These are phyloP conservation scores for Ceratocystis harringtonii DNA, from an alignment of 2,329 filamentous ascomycete species.

Conservation along the genomic window DNA sequence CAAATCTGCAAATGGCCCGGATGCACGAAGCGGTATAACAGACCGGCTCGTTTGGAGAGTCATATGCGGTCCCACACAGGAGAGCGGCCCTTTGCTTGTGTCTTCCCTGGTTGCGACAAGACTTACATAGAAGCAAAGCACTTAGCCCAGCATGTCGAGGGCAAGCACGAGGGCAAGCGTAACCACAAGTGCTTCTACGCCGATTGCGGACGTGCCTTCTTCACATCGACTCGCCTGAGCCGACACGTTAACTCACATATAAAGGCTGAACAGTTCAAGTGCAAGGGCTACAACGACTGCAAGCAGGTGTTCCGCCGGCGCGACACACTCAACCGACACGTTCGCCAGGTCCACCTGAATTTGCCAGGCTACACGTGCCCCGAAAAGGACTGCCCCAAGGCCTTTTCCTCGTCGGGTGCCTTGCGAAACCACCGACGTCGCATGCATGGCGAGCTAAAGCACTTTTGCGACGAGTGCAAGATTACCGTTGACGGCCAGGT, in stretches of 20 bases:
- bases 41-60: constrained; percentile 62
- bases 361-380: constrained; percentile 57
- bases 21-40: constrained; percentile 75
- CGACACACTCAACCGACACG: constrained; percentile 69
- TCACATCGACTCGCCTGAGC: constrained; percentile 62
- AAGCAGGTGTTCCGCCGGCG: constrained; percentile 73
- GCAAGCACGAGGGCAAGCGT: constrained; percentile 57
- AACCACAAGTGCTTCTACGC: constrained; percentile 56
- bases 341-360: constrained; percentile 59
- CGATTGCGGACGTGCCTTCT: constrained; percentile 65
- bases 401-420: constrained; percentile 58
- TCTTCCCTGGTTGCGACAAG: constrained; percentile 58
- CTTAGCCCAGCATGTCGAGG: constrained; percentile 70
- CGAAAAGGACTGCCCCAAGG: constrained; percentile 43
- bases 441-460: constrained; percentile 53
- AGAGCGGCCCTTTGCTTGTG: constrained; percentile 64
- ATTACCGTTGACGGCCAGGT: constrained; percentile 27
- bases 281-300: constrained; percentile 55
- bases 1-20: constrained; percentile 49
- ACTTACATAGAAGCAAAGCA: constrained; percentile 77
- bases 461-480: constrained; percentile 63
- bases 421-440: constrained; percentile 57
- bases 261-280: constrained; percentile 60
- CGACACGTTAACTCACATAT: constrained; percentile 67
- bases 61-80: constrained; percentile 78